These are phyloP conservation scores for Dactylellina cionopaga DNA, from an alignment of 2,329 filamentous ascomycete species.

Conservation along the genomic window DNA sequence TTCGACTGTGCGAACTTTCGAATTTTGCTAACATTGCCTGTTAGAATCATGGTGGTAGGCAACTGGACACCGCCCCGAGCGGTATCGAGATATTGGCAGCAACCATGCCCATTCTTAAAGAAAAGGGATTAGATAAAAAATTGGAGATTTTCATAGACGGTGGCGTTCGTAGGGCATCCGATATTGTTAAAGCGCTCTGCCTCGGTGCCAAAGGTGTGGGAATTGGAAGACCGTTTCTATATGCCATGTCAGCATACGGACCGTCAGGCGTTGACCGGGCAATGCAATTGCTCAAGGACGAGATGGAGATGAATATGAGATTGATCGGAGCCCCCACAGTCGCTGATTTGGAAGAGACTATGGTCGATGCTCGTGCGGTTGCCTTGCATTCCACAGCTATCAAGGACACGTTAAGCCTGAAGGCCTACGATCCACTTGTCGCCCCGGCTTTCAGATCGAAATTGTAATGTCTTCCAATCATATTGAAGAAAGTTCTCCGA, in stretches of 20 bases:
- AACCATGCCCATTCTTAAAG: conserved; percentile 85
- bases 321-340: conserved; percentile 82
- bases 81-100: conserved; percentile 91
- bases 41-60: conserved; percentile 87
- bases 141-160: conserved; percentile 93
- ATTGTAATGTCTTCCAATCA: conserved; percentile 14
- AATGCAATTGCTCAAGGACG: conserved; percentile 91
- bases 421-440: conserved; percentile 42
- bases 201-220: conserved; percentile 91
- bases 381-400: conserved; percentile 44
- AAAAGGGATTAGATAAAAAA: conserved; percentile 76
- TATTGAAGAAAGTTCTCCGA: not conserved
- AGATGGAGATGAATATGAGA: conserved; percentile 99
- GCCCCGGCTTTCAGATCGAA: conserved; percentile 42
- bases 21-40: not conserved
- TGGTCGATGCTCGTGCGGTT: conserved; percentile 76
- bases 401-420: conserved; percentile 40
- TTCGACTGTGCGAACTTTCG: not conserved
- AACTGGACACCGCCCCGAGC: conserved; percentile 90
- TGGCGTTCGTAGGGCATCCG: conserved; percentile 86
- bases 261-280: conserved; percentile 86
- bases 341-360: conserved; percentile 78
- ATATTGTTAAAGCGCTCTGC: conserved; percentile 94
- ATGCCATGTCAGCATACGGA: conserved; percentile 94
- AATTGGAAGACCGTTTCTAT: conserved; percentile 93